Conservation (phyloP, 148 eudicot species). For the Rhododendron griersonianum region DNA sequence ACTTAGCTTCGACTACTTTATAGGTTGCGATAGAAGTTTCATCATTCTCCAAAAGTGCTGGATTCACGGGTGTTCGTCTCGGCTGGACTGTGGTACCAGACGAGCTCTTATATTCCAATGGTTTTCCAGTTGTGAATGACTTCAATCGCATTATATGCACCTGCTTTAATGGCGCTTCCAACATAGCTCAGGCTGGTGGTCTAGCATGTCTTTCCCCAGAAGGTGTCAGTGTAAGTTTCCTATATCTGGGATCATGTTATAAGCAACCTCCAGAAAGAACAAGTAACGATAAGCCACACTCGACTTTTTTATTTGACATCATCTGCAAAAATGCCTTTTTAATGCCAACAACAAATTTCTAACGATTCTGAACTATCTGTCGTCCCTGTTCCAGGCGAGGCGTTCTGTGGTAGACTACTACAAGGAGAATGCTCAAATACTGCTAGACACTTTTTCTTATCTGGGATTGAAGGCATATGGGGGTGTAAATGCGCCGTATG, state of each 20-base stretch:
- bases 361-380: not conserved
- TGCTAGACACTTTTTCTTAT: conserved; percentile 50
- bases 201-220: conserved; percentile 62
- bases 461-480: conserved; percentile 63
- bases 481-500: conserved; percentile 79
- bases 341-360: not conserved
- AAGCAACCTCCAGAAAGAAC: not conserved
- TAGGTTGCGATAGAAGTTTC: conserved; percentile 91
- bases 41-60: conserved; percentile 83
- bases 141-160: conserved; percentile 50
- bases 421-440: conserved; percentile 63
- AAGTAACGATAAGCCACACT: not conserved
- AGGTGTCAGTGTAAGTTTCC: conserved; percentile 48
- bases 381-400: conserved; percentile 34
- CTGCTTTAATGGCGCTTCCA: conserved; percentile 54
- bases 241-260: not conserved
- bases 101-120: conserved; percentile 58
- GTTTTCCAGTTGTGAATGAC: conserved; percentile 47
- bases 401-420: conserved; percentile 46
- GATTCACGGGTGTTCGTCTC: conserved; percentile 84
- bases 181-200: conserved; percentile 60
- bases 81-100: conserved; percentile 95
- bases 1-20: not conserved
- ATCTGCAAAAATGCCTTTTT: not conserved
- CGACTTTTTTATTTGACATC: not conserved